Evolutionary conservation across 306 rosid genomes (phyloP), one percentile per base, ranked within the genome.

Genomic region (Lathyrus oleraceus): DNA sequence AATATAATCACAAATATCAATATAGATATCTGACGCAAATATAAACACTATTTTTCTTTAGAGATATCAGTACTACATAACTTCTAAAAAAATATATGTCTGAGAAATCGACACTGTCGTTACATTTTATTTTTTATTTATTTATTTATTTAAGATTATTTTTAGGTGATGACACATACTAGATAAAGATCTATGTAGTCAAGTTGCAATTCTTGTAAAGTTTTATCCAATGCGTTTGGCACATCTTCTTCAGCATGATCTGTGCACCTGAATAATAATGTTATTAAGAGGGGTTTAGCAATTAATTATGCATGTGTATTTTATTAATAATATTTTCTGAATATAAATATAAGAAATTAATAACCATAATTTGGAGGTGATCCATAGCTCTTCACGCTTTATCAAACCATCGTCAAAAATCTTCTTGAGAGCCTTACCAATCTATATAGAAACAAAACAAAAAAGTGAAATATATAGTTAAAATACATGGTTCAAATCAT

Each of bases 341-440:
- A 71, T 47, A 61, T 4, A 14, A 45, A 42, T 56, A 63, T 65
- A 32, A 38, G 11, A 6, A 12, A 80, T 88, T 93, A 30, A 90
- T 96, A 30, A 90, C 97, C 92, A 85, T 61, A 90, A 90, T 81
- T 91, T 91, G 16, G 95, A 88, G 68, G 95, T 91, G 71, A 91
- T 88, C 90, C 91, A 91, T 39, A 83, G 32, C 6, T 86, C 92
- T 74, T 81, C 87, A 40, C 90, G 90, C 75, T 86, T 87, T 63
- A 91, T 90, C 8, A 83, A 79, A 20, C 89, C 95, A 47, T 81
- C 88, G 16, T 76, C 81, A 72, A 83, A 83, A n/a, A 86, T 76
- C 79, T 83, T 85, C 80, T 86, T 86, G 43, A 91, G 77, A 36
- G 86, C 84, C 51, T 67, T 44, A 47, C 97, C 95, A 70, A 88